Base-by-base conservation (phyloP, 2,329 filamentous ascomycete species). In the Rhinocladiella similis region DNA sequence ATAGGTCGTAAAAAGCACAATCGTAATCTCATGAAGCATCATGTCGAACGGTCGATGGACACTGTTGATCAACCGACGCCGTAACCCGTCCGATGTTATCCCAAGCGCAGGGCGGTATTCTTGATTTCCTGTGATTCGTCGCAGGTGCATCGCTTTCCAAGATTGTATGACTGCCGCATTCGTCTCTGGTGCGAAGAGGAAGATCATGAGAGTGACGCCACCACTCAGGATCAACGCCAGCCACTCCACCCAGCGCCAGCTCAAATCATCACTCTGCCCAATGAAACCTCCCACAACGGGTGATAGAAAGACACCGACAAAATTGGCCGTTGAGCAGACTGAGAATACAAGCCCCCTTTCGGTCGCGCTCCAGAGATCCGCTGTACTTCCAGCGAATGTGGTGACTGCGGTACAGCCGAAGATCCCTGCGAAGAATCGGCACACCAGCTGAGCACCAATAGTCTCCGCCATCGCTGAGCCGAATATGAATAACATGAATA, bases 401-500 rank as follows among this genome's bases (percentile, higher is more conserved):
- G n/a, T n/a, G n/a, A n/a, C n/a, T n/a, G n/a, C 25, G 25, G 25
- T 27, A 27, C 25, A 27, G 4, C 9, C 71, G 4, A 76, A 76
- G 0, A 83, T 79, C 0, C 80, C 79, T 2, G 78, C 74, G 3
- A 82, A 63, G 56, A 78, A 80, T 1, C 79, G 73, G 53, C 78
- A 80, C 0, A 72, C 70, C 5, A 81, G 65, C 47, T 80, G 76
- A 2, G 74, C 73, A 0, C 66, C 72, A 47, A 81, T 73, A 13
- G 73, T 79, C 3, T 74, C 73, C 1, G 77, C 66, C 16, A 81
- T 62, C 1, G 71, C 80, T 0, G 73, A 71, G 0, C 73, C 79
- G 61, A 80, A 71, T 38, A 80, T 70, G 51, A 78, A 82, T 45
- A 79, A 68, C 65, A 80, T 75, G 54, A 77, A 81, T n/a, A 76